A percentile compares a stretch with the other conserved stretches of the same genome.
Evolutionary conservation across 768 basidiomycete species (phyloP).

Genomic region (Chlorophyllum brunneum): DNA sequence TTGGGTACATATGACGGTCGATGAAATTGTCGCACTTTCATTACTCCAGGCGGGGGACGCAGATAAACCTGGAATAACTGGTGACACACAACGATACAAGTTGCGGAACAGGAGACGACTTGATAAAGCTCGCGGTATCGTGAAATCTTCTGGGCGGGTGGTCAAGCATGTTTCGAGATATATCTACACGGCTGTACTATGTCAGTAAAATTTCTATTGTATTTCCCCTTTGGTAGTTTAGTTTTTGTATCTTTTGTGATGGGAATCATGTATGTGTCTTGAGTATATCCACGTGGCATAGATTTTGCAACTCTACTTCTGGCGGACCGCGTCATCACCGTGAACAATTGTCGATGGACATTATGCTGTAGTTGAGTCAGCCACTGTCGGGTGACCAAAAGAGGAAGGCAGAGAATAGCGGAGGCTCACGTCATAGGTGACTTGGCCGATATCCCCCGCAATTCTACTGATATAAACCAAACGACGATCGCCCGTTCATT

Average conservation of each 20-base stretch:
- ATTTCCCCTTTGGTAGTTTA: not conserved
- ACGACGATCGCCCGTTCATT: not conserved
- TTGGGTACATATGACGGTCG: not conserved
- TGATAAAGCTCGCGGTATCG: not conserved
- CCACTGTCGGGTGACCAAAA: not conserved
- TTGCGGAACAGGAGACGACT: not conserved
- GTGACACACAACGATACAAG: not conserved
- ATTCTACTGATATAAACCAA: not conserved
- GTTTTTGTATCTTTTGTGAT: not conserved
- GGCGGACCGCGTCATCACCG: no score
- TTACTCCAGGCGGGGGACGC: not conserved
- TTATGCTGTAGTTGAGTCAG: no score
- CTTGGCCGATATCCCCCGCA: constrained; percentile 4
- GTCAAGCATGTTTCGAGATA: not conserved
- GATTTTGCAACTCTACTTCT: no score
- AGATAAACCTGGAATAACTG: not conserved
- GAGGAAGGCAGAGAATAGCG: not conserved
- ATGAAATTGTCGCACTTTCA: constrained; percentile 1
- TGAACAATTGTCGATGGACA: no score
- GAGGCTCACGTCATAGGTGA: constrained; percentile 5
- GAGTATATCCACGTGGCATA: no score
- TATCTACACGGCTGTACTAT: not conserved
- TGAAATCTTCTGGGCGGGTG: not conserved
- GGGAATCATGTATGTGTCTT: not conserved
- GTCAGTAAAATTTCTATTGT: not conserved